Base-by-base conservation (phyloP, 2,329 filamentous ascomycete genomes). In the Sordariomycetes sp. region DNA sequence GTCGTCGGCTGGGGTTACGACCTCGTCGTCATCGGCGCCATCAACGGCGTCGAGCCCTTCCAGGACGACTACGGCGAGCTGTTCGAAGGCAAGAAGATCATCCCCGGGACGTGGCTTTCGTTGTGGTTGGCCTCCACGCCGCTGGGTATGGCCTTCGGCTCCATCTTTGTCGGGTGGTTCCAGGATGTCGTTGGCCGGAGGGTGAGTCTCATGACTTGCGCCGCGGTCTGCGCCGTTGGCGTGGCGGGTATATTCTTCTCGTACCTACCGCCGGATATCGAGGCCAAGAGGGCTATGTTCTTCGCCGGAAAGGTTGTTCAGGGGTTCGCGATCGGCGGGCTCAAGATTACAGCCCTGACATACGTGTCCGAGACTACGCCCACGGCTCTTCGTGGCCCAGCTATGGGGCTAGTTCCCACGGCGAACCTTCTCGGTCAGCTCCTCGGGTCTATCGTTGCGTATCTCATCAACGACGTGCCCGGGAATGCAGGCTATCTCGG, bases 371-470 rank as follows among this genome's bases (percentile, higher is more conserved):
- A 69, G 25, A 68, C 65, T 10, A 61, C 66, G 0, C 67, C 67
- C 0, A 66, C 65, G 0, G 61, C 66, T 0, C 54, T 69, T 0
- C 65, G 67, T 1, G 67, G 63, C 7, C 37, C 37, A 3, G 37
- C 37, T 14, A 40, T 80, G 64, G 75, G 76, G 1, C 70, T 79
- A 48, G 74, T 79, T 55, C 77, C 78, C 4, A 72, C 74, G 3
- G 78, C 79, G 62, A 77, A 72, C 22, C 69, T 79, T 2, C 60
- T 79, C 0, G 77, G 77, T 11, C 75, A 80, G 64, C 66, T 80
- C 18, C 68, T 77, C 11, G 78, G 77, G 1, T 69, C 73, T 12
- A 63, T 69, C 10, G 70, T 76, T n/a, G 71, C 78, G 24, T 76
- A 69, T 58, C 66, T 65, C 18, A 61, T 60, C 55, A 46, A 66